Base-by-base conservation (phyloP, 129 eudicot genomes). In the Flaveria linearis region DNA sequence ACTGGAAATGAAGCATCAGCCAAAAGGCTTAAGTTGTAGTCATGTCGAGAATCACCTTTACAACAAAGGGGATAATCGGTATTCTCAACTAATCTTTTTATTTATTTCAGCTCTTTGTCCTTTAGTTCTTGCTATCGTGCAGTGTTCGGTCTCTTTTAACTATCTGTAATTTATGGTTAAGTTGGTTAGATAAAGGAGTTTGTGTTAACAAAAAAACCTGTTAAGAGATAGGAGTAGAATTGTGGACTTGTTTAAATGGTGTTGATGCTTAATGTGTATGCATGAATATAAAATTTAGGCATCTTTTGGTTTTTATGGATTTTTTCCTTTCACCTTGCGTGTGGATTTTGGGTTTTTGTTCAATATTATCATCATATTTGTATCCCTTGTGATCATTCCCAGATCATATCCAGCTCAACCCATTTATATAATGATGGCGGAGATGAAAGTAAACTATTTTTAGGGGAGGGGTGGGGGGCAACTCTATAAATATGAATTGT, bases 1-100 rank as follows among this genome's bases (percentile, higher is more conserved):
- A 76, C 80, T 42, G 89, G 68, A 61, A 84, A 84, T 14, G 80
- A 82, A 47, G 80, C 85, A 72, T 68, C 85, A 0, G 71, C 43
- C 39, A 36, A 25, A 77, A 77, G 46, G 71, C 36, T 30, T 30
- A 30, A 68, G 47, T 65, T 55, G 46, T 78, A 61, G 55, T 60
- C 74, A 18, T 73, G 68, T 73, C 23, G 20, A 75, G 20, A 33
- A 50, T 30, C 33, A 28, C 62, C 49, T 49, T 25, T n/a, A 68
- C 55, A 73, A 73, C 15, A 5, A 18, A 55, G 51, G 46, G 57
- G 42, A 58, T 43, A 42, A 58, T 18, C 2, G 70, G 78, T 74
- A 58, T 74, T 74, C 23, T 52, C 33, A 57, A 33, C 61, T 23
- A 69, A 46, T 57, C 61, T 25, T 51, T 28, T 14, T 2, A 45